Percentiles rank a stretch among this genome's conserved stretches.
phyloP scores from a whole-genome alignment of 495 filamentous ascomycete species.

The Lophiostoma macrostomum region DNA sequence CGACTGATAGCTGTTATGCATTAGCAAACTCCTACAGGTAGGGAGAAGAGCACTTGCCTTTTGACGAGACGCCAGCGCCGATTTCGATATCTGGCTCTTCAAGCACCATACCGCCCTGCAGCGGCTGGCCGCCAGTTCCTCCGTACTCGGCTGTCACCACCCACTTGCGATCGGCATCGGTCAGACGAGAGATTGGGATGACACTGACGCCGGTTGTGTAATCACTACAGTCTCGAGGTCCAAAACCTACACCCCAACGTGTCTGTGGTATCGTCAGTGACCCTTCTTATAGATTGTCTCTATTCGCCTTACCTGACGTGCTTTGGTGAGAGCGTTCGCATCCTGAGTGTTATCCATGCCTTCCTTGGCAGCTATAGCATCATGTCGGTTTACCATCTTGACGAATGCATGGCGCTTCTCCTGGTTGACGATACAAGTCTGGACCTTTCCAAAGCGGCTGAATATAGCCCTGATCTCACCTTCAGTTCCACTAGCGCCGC shows the following conservation, averaged over 20 bases:
- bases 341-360: conserved; percentile 80
- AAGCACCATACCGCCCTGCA: conserved; percentile 80
- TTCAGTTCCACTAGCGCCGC: conserved; percentile 79
- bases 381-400: conserved; percentile 88
- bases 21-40: neutral
- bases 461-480: conserved; percentile 76
- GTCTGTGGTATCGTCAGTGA: conserved; percentile 53
- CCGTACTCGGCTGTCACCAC: conserved; percentile 92
- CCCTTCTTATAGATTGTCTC: neutral
- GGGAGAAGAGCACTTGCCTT: conserved; percentile 49
- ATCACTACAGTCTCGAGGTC: conserved; percentile 94
- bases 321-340: conserved; percentile 72
- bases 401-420: conserved; percentile 98
- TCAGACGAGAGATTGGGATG: conserved; percentile 87
- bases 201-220: conserved; percentile 89
- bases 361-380: conserved; percentile 80
- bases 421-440: conserved; percentile 95
- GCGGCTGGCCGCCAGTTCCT: conserved; percentile 78
- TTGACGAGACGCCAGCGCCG: conserved; percentile 92
- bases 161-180: conserved; percentile 96
- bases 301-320: conserved; percentile 47
- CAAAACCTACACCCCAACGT: conserved; percentile 96
- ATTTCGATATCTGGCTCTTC: conserved; percentile 99
- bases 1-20: conserved; percentile 65
- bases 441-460: conserved; percentile 74